Evolutionary conservation across 139 green algal genomes (phyloP).

Genomic region (Protoeuglena noctilucae): DNA sequence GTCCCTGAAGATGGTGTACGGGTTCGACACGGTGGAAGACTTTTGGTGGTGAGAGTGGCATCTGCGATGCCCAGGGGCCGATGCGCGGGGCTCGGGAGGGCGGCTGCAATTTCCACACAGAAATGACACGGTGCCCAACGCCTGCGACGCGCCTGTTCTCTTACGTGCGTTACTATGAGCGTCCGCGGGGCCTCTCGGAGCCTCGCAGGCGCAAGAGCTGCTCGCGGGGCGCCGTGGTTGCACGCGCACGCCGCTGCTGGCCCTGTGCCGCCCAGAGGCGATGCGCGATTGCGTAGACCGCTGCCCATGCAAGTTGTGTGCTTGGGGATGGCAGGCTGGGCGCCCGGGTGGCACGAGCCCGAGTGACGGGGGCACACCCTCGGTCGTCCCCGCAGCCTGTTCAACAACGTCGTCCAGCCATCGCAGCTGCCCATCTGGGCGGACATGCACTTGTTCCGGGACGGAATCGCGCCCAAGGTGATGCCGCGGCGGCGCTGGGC

Average conservation of each 20-base stretch:
- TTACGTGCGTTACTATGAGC: background rate
- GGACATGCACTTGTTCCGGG: conserved; percentile 93
- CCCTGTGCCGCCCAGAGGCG: too few species aligned
- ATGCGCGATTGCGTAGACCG: too few species aligned
- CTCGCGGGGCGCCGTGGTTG: background rate
- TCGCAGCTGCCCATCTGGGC: conserved; percentile 58
- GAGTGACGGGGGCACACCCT: too few species aligned
- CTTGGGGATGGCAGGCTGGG: background rate
- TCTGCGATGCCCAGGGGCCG: background rate
- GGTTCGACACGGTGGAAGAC: conserved; percentile 92
- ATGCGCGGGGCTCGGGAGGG: too few species aligned
- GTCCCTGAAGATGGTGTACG: conserved; percentile 70
- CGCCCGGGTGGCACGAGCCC: too few species aligned
- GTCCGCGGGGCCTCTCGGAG: background rate
- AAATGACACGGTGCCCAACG: too few species aligned
- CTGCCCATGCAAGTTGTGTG: too few species aligned
- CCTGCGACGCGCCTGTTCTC: background rate
- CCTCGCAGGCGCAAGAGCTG: background rate
- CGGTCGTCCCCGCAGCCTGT: conserved; percentile 62
- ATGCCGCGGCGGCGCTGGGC: too few species aligned
- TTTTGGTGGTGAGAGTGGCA: conserved; percentile 84
- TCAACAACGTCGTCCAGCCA: conserved; percentile 95
- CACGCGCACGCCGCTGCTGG: too few species aligned
- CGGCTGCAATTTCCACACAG: too few species aligned
- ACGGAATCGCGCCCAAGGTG: conserved; percentile 93